These are phyloP conservation scores for Cucurbita argyrosperma DNA, from an alignment of 306 rosid genomes.

Conservation along the genomic window DNA sequence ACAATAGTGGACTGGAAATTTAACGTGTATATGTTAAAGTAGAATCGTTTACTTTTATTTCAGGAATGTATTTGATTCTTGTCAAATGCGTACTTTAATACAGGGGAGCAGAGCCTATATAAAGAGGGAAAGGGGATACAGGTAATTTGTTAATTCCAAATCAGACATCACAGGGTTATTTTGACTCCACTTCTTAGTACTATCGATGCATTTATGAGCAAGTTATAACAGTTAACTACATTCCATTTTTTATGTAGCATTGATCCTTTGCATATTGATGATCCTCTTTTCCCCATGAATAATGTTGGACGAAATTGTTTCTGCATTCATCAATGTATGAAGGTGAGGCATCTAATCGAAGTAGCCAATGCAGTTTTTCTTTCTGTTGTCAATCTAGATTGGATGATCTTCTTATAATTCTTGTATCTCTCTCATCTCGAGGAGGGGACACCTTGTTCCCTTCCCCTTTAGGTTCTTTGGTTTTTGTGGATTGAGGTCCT, in stretches of 20 bases:
- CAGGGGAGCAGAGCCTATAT: slow-evolving; percentile 92
- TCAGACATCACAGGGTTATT: background rate
- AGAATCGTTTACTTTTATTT: slow-evolving; percentile 1
- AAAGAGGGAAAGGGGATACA: slow-evolving; percentile 90
- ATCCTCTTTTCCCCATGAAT: slow-evolving; percentile 80
- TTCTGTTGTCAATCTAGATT: too few relatives aligned
- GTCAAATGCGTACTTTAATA: slow-evolving; percentile 82
- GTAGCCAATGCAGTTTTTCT: too few relatives aligned
- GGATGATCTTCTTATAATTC: too few relatives aligned
- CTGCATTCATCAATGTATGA: slow-evolving; percentile 89
- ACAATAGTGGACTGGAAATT: background rate
- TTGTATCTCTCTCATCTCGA: too few relatives aligned
- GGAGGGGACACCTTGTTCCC: too few relatives aligned
- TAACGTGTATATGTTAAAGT: background rate
- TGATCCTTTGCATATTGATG: slow-evolving; percentile 93
- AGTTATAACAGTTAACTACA: background rate
- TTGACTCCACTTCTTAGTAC: background rate
- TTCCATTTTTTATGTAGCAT: slow-evolving; percentile 41
- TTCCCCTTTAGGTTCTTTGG: too few relatives aligned
- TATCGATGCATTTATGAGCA: background rate
- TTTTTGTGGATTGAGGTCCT: too few relatives aligned
- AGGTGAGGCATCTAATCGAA: slow-evolving; percentile 29
- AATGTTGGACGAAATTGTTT: slow-evolving; percentile 97
- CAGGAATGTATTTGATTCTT: slow-evolving; percentile 93
- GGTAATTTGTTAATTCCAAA: slow-evolving; percentile 33